Base-by-base conservation (phyloP, 2,329 filamentous ascomycete genomes). In the Diaporthe sp. region DNA sequence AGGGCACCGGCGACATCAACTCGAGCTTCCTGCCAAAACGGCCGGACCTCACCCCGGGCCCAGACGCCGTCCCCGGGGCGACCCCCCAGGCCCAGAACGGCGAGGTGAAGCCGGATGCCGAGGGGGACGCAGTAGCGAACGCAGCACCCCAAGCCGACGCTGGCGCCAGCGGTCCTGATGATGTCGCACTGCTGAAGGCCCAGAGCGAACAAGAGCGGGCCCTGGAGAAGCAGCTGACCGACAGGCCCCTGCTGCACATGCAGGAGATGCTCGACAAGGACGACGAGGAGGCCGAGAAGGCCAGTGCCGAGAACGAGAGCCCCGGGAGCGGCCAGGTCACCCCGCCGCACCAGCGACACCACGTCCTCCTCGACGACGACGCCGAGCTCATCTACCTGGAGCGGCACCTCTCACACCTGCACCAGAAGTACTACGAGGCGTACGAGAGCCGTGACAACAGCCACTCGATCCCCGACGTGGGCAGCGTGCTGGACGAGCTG, bases 1-100 rank as follows among this genome's bases (percentile, higher is more conserved):
- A 97, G 73, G 97, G 97, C 22, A 98, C 98, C 76, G 97, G 97
- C 76, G 97, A 99, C 83, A 99, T 99, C 87, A 99, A 99, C 85
- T 97, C 96, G 17, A 98, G 94, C 81, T 99, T 98, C 81, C 84
- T 99, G 70, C 97, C 97, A 0, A 97, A 97, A 83, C 92, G 89
- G 74, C 84, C 89, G 78, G 88, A 92, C 79, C 83, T 90, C 35
- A 75, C 89, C 9, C 83, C 85, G 0, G 71, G 79, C 9, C 76
- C 79, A 2, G 76, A 77, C 42, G 63, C 44, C 32, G 47, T 39
- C 63, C 63, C n/a, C 5, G 70, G 55, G 19, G 72, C 76, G n/a
- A 78, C 77, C 22, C 76, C 73, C 7, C 63, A 66, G 53, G 81
- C 73, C 7, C 63, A 66, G 53, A 81, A 77, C 69, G 77, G 75